phyloP scores from a whole-genome alignment of 257 asterid genomes.

The Solanum ossicruentum region DNA sequence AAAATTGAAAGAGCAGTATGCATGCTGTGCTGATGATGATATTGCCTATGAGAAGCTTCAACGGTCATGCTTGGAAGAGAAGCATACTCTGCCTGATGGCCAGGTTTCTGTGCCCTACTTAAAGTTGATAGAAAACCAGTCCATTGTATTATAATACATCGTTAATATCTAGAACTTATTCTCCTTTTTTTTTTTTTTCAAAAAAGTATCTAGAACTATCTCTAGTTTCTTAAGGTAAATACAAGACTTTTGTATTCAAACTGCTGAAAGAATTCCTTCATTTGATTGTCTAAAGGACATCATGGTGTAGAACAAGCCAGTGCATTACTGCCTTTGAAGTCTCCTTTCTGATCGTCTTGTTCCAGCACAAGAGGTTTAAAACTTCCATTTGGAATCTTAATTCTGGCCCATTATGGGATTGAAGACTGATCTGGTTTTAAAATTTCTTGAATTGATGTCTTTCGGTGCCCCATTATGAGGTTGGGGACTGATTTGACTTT shows the following conservation, averaged over 20 bases:
- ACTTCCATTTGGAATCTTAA: neutral
- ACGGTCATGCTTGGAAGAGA: conserved; percentile 56
- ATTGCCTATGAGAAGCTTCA: conserved; percentile 41
- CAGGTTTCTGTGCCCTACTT: conserved; percentile 35
- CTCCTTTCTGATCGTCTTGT: neutral
- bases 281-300: neutral
- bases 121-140: neutral
- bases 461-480: neutral
- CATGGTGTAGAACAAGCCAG: neutral
- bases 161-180: neutral
- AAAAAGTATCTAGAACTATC: neutral
- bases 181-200: neutral
- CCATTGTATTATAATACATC: neutral
- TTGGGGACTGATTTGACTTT: neutral
- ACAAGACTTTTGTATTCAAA: neutral
- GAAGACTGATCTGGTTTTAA: neutral
- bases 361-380: neutral
- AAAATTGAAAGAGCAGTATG: conserved; percentile 65
- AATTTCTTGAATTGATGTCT: neutral
- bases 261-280: neutral
- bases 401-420: neutral
- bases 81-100: conserved; percentile 89
- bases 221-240: neutral
- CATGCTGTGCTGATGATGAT: conserved; percentile 77
- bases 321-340: neutral